A percentile compares a stretch with the other conserved stretches of the same genome.
Conservation (phyloP, 2,329 filamentous ascomycete species). For the Calonectria leucothoes region DNA sequence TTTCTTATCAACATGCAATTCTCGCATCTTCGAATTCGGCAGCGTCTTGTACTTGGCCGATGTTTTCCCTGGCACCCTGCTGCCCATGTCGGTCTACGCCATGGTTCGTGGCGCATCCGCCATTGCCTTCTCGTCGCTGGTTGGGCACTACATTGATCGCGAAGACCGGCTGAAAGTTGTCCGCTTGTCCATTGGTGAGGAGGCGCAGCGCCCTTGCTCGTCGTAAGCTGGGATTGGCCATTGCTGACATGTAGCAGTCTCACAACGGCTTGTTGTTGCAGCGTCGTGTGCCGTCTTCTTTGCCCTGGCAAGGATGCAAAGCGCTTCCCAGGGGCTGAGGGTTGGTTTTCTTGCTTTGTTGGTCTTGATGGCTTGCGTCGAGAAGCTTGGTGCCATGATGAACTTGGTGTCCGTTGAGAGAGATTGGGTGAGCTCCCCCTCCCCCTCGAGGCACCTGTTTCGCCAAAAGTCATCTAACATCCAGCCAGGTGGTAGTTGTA, state of each 20-base stretch:
- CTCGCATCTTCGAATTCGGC: slow-evolving; percentile 72
- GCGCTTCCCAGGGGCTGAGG: slow-evolving; percentile 17
- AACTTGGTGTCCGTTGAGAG: slow-evolving; percentile 77
- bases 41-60: slow-evolving; percentile 68
- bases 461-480: background rate
- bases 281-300: slow-evolving; percentile 60
- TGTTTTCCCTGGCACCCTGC: slow-evolving; percentile 68
- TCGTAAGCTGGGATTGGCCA: background rate
- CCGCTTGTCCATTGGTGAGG: slow-evolving; percentile 58
- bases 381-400: slow-evolving; percentile 74
- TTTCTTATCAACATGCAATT: slow-evolving; percentile 73
- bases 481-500: slow-evolving; percentile 44
- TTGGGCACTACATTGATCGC: slow-evolving; percentile 71
- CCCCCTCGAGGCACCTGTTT: background rate
- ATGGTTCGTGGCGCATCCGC: slow-evolving; percentile 68
- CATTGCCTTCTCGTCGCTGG: slow-evolving; percentile 66
- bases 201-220: background rate
- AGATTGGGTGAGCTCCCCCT: slow-evolving; percentile 68
- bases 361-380: slow-evolving; percentile 71
- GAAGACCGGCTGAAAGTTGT: slow-evolving; percentile 63
- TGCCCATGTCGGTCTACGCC: slow-evolving; percentile 77
- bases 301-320: slow-evolving; percentile 26
- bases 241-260: slow-evolving; percentile 37
- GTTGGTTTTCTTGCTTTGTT: slow-evolving; percentile 48
- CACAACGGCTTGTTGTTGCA: slow-evolving; percentile 58